phyloP scores from a whole-genome alignment of 495 filamentous ascomycete species.

The Aspergillus steynii region DNA sequence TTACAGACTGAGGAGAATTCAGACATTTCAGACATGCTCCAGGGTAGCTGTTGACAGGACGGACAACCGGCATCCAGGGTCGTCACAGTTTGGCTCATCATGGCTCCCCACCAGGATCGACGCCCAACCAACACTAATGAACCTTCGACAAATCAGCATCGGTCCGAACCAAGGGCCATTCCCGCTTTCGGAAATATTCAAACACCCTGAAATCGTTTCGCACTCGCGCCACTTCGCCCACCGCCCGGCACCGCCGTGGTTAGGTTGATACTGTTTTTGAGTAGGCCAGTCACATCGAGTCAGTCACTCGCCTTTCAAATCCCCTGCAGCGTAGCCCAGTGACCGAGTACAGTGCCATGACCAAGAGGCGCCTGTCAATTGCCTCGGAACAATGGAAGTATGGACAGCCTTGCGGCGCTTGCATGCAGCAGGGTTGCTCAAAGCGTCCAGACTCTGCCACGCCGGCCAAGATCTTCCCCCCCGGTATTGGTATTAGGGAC shows the following conservation, averaged over 20 bases:
- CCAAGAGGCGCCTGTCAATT: neutral
- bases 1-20: too few species aligned
- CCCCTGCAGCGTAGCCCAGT: conserved; percentile 1
- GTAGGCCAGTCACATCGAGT: conserved; percentile 1
- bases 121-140: neutral
- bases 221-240: neutral
- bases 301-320: neutral
- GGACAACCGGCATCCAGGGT: too few species aligned
- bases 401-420: conserved; percentile 7
- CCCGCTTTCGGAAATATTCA: conserved; percentile 13
- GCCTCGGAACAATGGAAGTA: neutral
- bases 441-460: conserved; percentile 13
- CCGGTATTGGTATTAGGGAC: neutral
- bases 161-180: neutral
- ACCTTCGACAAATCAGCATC: neutral
- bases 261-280: neutral
- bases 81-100: too few species aligned
- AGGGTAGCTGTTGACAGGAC: too few species aligned
- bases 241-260: neutral
- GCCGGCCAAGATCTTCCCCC: conserved; percentile 2
- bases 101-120: neutral
- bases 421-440: conserved; percentile 6
- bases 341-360: conserved; percentile 6
- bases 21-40: too few species aligned
- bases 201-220: conserved; percentile 1